Conservation (phyloP, 2,329 filamentous ascomycete genomes). For the Xylaria sp. region DNA sequence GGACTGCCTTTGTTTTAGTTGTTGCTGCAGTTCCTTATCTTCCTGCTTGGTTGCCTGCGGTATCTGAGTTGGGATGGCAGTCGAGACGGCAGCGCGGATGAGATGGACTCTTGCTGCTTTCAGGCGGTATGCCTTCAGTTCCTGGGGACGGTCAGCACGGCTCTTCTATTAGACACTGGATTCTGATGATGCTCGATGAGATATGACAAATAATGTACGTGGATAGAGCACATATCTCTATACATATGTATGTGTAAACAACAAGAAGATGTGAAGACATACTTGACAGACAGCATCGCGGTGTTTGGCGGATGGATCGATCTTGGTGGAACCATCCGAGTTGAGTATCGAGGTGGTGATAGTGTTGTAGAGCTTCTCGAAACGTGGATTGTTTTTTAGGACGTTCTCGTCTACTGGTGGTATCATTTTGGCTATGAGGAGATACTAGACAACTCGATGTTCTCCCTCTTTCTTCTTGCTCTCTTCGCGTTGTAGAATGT, state of each 20-base stretch:
- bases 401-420: conserved; percentile 67
- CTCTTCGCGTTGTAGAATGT: background rate
- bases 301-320: conserved; percentile 62
- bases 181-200: background rate
- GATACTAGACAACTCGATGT: background rate
- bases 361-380: conserved; percentile 67
- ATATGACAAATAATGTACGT: background rate
- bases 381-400: conserved; percentile 67
- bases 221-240: no score
- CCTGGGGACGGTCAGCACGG: conserved; percentile 50
- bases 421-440: conserved; percentile 57
- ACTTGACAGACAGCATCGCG: conserved; percentile 63
- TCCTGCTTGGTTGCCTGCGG: background rate
- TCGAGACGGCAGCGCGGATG: conserved; percentile 62
- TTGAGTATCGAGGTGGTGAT: conserved; percentile 67
- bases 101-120: conserved; percentile 62
- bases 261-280: conserved; percentile 27
- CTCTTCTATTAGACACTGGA: background rate
- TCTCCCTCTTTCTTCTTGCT: background rate
- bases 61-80: conserved; percentile 51
- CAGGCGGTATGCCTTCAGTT: conserved; percentile 62
- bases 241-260: background rate
- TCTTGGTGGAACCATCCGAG: conserved; percentile 66
- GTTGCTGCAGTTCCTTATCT: conserved; percentile 42
- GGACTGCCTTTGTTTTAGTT: conserved; percentile 16